Evolutionary conservation across 331 rosid species (phyloP), one percentile per base, ranked within the genome.

Genomic region (Telfairia occidentalis): DNA sequence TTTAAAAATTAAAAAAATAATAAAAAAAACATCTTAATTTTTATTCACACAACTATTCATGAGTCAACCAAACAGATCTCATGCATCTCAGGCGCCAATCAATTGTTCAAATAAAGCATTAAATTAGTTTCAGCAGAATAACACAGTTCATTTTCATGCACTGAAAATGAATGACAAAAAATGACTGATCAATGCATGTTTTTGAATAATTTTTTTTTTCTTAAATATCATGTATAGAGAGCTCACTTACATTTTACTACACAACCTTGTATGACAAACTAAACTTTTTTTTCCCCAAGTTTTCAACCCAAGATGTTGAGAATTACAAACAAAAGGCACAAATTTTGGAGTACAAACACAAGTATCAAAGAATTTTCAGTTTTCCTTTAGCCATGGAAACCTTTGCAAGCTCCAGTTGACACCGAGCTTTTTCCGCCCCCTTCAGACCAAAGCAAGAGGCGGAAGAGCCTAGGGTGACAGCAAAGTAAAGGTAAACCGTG

Each of bases 401-500:
- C 85, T 88, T 90, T 6, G 86, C 86, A 52, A 77, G 86, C 81
- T 88, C 74, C 88, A 88, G 60, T 69, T 73, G 92, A 78, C 96
- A 90, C 74, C 78, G 78, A 10, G 82, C 88, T 49, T 83, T 88
- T 75, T 87, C 78, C 71, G 88, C 75, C 50, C 87, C 92, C 6
- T 54, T 82, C 78, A 90, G 63, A 10, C 95, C 97, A 30, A 76
- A 83, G 78, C 97, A 92, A 26, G 80, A 76, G 11, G 89, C 26
- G 34, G 40, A 32, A 55, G 86, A 75, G 9, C 86, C 89, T 7
- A 90, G 80, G 26, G 97, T 85, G 81, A 92, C 80, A 3, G 97
- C 97, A 74, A 90, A 92, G 81, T 90, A 92, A 34, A 92, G 96
- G 80, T 92, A 92, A 61, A 92, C 61, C 7, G 90, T 90, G 79